Conservation (phyloP, 1,284 basidiomycete species). For the Microbotryomycetes sp. region DNA sequence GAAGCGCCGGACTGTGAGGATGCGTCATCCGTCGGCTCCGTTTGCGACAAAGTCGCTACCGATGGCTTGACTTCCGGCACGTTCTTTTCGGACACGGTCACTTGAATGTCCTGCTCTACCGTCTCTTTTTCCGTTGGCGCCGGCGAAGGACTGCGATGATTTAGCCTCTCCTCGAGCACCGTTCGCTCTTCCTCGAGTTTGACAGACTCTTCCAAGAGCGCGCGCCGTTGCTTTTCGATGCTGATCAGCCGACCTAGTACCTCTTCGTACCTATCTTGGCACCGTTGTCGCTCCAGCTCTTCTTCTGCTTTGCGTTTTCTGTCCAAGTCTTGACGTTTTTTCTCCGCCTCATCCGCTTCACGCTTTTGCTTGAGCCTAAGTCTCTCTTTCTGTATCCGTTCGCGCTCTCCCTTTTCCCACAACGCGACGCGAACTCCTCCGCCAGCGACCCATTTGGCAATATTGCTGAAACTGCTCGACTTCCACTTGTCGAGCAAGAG, state of each 20-base stretch:
- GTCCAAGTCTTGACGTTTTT: background rate
- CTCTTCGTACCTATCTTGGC: background rate
- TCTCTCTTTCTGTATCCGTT: background rate
- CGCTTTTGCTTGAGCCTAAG: background rate
- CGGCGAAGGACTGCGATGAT: background rate
- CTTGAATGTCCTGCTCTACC: too few relatives aligned
- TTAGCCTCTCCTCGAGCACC: background rate
- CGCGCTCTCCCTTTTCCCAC: background rate
- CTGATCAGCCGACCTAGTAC: background rate
- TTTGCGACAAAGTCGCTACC: background rate
- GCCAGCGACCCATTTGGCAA: background rate
- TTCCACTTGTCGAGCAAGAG: background rate
- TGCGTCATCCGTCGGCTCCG: background rate
- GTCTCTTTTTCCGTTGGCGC: background rate
- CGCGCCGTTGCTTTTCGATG: background rate
- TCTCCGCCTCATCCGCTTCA: background rate
- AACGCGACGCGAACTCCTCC: background rate
- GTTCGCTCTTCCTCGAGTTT: background rate
- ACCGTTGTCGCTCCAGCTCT: background rate
- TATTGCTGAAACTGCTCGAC: background rate
- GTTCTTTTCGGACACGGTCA: background rate
- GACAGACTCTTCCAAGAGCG: background rate
- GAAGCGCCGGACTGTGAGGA: background rate
- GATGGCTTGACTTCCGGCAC: background rate
- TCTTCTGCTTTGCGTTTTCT: background rate